phyloP scores from a whole-genome alignment of 177 flowering plant genomes.

The Tripterygium wilfordii region DNA sequence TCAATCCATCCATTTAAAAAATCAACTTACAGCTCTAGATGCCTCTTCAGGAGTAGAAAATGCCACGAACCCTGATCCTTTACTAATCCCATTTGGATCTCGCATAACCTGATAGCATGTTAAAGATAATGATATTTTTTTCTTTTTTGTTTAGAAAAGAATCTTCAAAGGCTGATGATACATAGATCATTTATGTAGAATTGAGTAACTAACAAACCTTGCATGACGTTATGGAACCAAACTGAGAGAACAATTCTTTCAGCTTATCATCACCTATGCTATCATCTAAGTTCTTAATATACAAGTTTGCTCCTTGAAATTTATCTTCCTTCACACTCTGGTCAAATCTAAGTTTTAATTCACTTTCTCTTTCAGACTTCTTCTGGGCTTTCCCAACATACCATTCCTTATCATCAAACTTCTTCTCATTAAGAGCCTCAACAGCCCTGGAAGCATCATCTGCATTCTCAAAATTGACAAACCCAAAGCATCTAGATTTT shows the following conservation, averaged over 20 bases:
- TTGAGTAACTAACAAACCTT: too few relatives aligned
- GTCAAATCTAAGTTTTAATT: conserved; percentile 56
- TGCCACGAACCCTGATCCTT: conserved; percentile 61
- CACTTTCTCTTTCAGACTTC: conserved; percentile 72
- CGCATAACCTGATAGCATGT: conserved; percentile 66
- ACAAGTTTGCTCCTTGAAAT: conserved; percentile 63
- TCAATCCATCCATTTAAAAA: too few relatives aligned
- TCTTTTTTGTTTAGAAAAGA: too few relatives aligned
- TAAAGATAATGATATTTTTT: too few relatives aligned
- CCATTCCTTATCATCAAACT: conserved; percentile 69
- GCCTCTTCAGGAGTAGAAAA: conserved; percentile 55
- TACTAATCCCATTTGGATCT: conserved; percentile 49
- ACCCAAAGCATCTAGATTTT: conserved; percentile 74
- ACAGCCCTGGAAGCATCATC: conserved; percentile 76
- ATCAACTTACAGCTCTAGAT: conserved; percentile 46
- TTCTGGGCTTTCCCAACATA: conserved; percentile 83
- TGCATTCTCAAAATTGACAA: conserved; percentile 68
- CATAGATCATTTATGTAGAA: too few relatives aligned
- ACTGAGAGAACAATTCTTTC: conserved; percentile 58
- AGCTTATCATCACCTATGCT: conserved; percentile 64
- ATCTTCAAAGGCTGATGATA: too few relatives aligned
- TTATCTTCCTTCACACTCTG: conserved; percentile 61
- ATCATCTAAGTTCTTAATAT: conserved; percentile 70
- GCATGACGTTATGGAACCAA: conserved; percentile 73
- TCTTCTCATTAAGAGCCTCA: conserved; percentile 69